Evolutionary conservation across 805 yeast species (phyloP).

Genomic region (Saturnispora sanitii): DNA sequence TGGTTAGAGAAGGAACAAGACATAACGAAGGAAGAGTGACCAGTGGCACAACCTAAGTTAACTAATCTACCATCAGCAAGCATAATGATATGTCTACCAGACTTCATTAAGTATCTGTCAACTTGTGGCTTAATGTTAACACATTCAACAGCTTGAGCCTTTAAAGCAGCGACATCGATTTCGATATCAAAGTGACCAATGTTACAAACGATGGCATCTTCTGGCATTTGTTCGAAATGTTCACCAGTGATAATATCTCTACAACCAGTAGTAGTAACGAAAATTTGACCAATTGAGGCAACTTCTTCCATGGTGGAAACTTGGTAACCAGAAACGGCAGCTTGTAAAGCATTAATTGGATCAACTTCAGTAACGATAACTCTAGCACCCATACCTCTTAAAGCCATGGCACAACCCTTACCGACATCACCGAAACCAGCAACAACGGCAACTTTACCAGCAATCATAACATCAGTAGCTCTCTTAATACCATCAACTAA

Average conservation of each 20-base stretch:
- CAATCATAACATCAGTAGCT: constrained; percentile 99
- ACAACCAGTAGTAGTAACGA: constrained; percentile 99
- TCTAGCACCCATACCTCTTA: constrained; percentile 98
- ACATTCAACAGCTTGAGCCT: constrained; percentile 84
- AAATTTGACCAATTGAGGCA: constrained; percentile 87
- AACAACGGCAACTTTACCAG: constrained; percentile 97
- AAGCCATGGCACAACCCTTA: constrained; percentile 99
- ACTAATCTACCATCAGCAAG: constrained; percentile 99
- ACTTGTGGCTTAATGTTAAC: constrained; percentile 99
- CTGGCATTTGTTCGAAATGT: constrained; percentile 91
- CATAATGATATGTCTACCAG: constrained; percentile 89
- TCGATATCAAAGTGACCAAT: constrained; percentile 99
- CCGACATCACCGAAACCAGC: constrained; percentile 99
- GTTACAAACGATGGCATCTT: constrained; percentile 99
- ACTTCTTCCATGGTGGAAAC: constrained; percentile 93
- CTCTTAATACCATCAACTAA: constrained; percentile 98
- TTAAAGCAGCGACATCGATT: constrained; percentile 98
- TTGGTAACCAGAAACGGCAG: constrained; percentile 98
- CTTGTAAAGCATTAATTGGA: constrained; percentile 98
- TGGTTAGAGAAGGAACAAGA: constrained; percentile 99
- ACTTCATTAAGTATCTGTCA: constrained; percentile 85
- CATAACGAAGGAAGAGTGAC: constrained; percentile 98
- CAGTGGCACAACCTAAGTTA: constrained; percentile 99
- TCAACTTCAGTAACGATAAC: constrained; percentile 95
- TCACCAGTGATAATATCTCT: constrained; percentile 90